Conservation (phyloP, 2,329 filamentous ascomycete species). For the Blastomyces percursus region DNA sequence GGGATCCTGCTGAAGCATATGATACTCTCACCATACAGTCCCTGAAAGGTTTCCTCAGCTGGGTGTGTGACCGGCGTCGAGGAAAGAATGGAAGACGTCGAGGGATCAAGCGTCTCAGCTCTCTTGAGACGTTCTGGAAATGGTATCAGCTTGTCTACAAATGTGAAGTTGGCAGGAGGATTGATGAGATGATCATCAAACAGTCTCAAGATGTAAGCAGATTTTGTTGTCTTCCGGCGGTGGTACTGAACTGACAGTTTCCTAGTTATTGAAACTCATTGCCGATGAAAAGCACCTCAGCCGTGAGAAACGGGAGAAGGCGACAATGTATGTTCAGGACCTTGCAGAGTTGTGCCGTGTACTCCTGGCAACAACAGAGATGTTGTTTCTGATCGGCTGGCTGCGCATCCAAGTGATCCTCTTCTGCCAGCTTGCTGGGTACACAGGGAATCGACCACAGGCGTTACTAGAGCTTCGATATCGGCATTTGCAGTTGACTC, state of each 20-base stretch:
- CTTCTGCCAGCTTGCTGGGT: constrained; percentile 13
- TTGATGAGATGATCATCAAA: constrained; percentile 13
- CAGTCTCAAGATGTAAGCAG: constrained; percentile 11
- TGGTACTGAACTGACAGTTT: too few species aligned
- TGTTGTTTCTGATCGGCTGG: constrained; percentile 13
- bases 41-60: constrained; percentile 16
- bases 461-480: constrained; percentile 14
- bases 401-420: constrained; percentile 15
- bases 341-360: constrained; percentile 13
- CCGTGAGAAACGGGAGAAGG: constrained; percentile 6
- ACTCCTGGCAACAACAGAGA: constrained; percentile 13
- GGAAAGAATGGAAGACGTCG: constrained; percentile 16
- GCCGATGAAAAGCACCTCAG: constrained; percentile 16
- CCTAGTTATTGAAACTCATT: too few species aligned
- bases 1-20: neutral
- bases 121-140: constrained; percentile 11
- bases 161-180: constrained; percentile 11
- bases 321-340: constrained; percentile 15
- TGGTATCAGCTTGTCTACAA: constrained; percentile 8
- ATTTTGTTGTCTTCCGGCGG: too few species aligned
- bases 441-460: constrained; percentile 13
- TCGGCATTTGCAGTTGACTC: constrained; percentile 12
- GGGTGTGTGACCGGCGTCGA: constrained; percentile 14
- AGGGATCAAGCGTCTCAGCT: constrained; percentile 9
- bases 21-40: neutral